phyloP scores from a whole-genome alignment of 2,329 filamentous ascomycete genomes.

The Grosmannia huntii region DNA sequence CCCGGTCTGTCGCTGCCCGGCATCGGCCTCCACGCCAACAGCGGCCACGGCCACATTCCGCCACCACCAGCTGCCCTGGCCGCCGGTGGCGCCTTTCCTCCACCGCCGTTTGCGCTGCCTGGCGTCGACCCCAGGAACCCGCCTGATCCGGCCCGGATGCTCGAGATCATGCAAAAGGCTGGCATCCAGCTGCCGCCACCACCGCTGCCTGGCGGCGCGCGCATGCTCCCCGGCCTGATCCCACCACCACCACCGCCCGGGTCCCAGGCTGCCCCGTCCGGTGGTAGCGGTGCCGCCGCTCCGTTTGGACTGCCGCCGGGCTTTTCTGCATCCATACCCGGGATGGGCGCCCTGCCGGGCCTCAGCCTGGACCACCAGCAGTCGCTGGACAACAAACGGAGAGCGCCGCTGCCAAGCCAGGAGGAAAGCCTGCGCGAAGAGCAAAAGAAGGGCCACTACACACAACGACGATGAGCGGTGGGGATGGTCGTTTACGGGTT shows the following conservation, averaged over 20 bases:
- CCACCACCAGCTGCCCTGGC: slow-evolving; percentile 36
- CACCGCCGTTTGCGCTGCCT: slow-evolving; percentile 36
- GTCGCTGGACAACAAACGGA: slow-evolving; percentile 28
- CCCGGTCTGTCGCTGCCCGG: slow-evolving; percentile 49
- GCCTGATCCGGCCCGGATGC: slow-evolving; percentile 45
- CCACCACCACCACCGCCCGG: slow-evolving; percentile 30
- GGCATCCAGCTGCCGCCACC: slow-evolving; percentile 50
- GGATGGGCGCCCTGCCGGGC: slow-evolving; percentile 22
- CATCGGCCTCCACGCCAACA: slow-evolving; percentile 22
- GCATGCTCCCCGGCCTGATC: slow-evolving; percentile 32
- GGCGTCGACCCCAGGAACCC: slow-evolving; percentile 47
- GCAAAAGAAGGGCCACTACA: slow-evolving; percentile 54
- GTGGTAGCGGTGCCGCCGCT: slow-evolving; percentile 3
- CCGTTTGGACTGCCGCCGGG: slow-evolving; percentile 17
- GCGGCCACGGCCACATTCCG: slow-evolving; percentile 6
- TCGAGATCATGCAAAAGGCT: slow-evolving; percentile 53
- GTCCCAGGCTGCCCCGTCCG: neutral
- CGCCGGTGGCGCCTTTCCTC: slow-evolving; percentile 19
- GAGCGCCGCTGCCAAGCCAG: slow-evolving; percentile 69
- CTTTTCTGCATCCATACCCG: slow-evolving; percentile 15
- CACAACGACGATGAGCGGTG: slow-evolving; percentile 22
- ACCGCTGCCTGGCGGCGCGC: slow-evolving; percentile 23
- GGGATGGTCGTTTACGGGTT: neutral
- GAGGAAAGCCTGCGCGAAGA: slow-evolving; percentile 70
- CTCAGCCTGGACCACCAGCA: slow-evolving; percentile 21